phyloP scores from a whole-genome alignment of 106 monocot genomes.

The Chionographis japonica region DNA sequence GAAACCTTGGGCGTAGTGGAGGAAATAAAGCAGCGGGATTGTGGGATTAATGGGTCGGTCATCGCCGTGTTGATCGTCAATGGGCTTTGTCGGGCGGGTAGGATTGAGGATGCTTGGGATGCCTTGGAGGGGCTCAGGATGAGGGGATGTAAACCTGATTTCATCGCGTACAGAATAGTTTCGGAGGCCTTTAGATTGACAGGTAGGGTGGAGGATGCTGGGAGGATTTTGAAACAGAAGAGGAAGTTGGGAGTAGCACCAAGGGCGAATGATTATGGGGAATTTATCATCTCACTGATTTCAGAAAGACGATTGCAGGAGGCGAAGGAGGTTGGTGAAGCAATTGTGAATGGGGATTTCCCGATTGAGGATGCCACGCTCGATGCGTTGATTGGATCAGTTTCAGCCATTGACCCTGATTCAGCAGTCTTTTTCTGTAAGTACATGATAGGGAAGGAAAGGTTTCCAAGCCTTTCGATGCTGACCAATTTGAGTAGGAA shows the following conservation, averaged over 20 bases:
- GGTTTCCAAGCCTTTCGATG: conserved; percentile 34
- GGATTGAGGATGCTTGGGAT: conserved; percentile 76
- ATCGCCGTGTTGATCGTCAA: conserved; percentile 54
- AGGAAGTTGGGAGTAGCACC: conserved; percentile 92
- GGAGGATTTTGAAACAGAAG: conserved; percentile 78
- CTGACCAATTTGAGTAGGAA: conserved; percentile 43
- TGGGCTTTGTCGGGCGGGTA: conserved; percentile 49
- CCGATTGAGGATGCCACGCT: conserved; percentile 61
- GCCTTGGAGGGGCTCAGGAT: conserved; percentile 59
- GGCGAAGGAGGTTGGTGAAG: conserved; percentile 67
- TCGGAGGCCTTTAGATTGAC: conserved; percentile 56
- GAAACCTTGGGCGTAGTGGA: conserved; percentile 35
- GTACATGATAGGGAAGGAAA: conserved; percentile 50
- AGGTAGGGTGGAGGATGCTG: conserved; percentile 39
- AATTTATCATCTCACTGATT: conserved; percentile 54
- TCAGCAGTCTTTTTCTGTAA: conserved; percentile 51
- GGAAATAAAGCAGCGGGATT: conserved; percentile 7
- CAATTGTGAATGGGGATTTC: conserved; percentile 69
- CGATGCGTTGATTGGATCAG: conserved; percentile 57
- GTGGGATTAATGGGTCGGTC: conserved; percentile 62
- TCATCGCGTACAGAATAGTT: conserved; percentile 75
- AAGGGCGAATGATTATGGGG: conserved; percentile 57
- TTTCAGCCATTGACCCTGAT: conserved; percentile 44
- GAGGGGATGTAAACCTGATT: conserved; percentile 78
- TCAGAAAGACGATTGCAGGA: conserved; percentile 34